phyloP scores from a whole-genome alignment of 2,329 filamentous ascomycete species.

The Ceratocystis destructans region DNA sequence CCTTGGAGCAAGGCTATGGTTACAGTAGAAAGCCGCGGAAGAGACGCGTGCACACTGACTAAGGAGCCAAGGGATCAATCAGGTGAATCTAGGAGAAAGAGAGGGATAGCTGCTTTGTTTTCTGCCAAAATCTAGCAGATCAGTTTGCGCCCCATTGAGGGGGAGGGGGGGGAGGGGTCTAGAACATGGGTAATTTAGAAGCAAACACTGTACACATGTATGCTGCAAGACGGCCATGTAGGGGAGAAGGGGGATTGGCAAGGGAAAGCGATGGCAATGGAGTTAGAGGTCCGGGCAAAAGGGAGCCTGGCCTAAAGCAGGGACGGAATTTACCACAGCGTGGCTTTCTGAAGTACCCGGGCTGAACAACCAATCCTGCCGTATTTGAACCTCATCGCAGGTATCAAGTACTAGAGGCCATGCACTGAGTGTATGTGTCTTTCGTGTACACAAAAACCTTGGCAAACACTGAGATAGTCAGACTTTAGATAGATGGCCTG shows the following conservation, averaged over 20 bases:
- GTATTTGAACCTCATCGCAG: background rate
- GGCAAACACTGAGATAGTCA: no score
- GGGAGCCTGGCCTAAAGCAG: background rate
- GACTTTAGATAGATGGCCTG: no score
- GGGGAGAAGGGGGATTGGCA: no score
- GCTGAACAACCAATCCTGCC: background rate
- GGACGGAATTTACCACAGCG: background rate
- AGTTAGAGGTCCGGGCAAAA: background rate
- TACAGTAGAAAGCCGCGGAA: background rate
- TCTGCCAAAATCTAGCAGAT: background rate
- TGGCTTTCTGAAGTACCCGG: background rate
- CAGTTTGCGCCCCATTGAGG: no score
- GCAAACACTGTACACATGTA: no score
- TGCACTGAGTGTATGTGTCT: no score
- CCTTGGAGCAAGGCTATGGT: background rate
- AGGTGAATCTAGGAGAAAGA: background rate
- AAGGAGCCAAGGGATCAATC: background rate
- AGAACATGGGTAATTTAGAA: no score
- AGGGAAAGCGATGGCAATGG: background rate
- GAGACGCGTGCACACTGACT: background rate
- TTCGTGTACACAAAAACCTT: no score
- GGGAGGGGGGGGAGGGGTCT: no score
- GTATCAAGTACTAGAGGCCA: no score
- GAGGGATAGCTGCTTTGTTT: background rate
- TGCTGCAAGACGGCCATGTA: no score